phyloP scores from a whole-genome alignment of 23 red algal genomes.

The Gracilaria domingensis region DNA sequence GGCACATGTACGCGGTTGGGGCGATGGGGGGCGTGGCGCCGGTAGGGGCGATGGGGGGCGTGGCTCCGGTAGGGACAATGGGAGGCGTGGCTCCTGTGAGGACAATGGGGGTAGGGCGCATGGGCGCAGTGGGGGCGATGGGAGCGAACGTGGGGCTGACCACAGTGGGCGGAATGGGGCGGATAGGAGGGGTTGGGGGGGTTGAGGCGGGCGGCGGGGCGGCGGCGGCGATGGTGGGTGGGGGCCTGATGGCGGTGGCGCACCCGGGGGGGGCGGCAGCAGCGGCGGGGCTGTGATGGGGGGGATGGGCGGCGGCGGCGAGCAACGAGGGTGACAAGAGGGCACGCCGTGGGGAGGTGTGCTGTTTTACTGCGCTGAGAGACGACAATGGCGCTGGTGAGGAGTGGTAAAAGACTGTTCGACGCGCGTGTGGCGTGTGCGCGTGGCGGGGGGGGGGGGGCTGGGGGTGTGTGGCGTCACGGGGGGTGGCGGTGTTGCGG shows the following conservation, averaged over 20 bases:
- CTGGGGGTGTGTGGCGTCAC: neutral
- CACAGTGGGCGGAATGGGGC: neutral
- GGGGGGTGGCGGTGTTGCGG: neutral
- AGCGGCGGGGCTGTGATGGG: neutral
- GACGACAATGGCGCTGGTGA: no score
- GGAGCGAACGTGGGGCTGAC: neutral
- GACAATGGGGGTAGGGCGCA: neutral
- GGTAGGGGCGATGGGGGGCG: slow-evolving; percentile 2
- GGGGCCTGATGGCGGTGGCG: slow-evolving; percentile 4
- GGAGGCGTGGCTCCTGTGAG: neutral
- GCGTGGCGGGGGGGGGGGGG: neutral
- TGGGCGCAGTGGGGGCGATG: neutral
- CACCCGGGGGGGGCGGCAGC: neutral
- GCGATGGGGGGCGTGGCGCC: slow-evolving; percentile 1
- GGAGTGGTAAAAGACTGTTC: no score
- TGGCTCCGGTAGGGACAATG: neutral
- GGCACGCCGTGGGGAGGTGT: neutral
- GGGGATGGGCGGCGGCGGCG: neutral
- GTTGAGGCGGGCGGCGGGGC: neutral
- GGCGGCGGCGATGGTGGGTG: neutral
- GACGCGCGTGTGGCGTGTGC: no score
- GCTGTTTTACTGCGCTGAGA: neutral
- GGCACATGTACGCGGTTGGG: slow-evolving; percentile 24
- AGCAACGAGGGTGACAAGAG: slow-evolving; percentile 37
- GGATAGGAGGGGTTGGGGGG: neutral